Conservation (phyloP, 345 rosid species). For the Syzygium oleosum region DNA sequence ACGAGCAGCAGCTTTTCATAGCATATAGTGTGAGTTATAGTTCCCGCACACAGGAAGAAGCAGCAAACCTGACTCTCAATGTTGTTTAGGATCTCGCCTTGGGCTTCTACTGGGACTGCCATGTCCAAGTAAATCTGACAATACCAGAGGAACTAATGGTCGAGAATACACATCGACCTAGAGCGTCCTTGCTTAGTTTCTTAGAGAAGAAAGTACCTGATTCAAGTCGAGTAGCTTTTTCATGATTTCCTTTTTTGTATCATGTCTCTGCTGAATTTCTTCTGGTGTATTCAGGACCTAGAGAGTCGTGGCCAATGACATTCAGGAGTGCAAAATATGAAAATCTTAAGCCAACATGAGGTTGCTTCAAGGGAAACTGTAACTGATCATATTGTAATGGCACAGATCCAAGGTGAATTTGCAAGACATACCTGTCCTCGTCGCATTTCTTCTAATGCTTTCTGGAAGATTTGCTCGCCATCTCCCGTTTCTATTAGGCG, state of each 20-base stretch:
- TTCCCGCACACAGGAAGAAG: neutral
- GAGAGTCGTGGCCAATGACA: neutral
- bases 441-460: slow-evolving; percentile 88
- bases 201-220: slow-evolving; percentile 36
- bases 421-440: slow-evolving; percentile 60
- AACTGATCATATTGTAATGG: neutral
- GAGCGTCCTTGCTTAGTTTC: neutral
- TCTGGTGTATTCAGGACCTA: slow-evolving; percentile 78
- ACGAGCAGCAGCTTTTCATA: neutral
- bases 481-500: slow-evolving; percentile 85
- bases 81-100: slow-evolving; percentile 61
- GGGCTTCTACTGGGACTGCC: slow-evolving; percentile 69
- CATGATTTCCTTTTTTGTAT: slow-evolving; percentile 78
- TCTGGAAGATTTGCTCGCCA: slow-evolving; percentile 88
- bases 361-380: neutral
- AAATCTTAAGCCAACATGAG: neutral
- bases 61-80: slow-evolving; percentile 63
- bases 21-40: neutral
- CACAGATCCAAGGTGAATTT: neutral
- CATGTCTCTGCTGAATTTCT: slow-evolving; percentile 96
- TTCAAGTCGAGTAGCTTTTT: slow-evolving; percentile 85
- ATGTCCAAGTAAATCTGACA: slow-evolving; percentile 57
- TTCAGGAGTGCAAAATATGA: neutral
- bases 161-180: neutral
- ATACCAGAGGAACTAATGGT: neutral